Evolutionary conservation across 768 basidiomycete species (phyloP), one percentile per base, ranked within the genome.

Genomic region (Vararia minispora): DNA sequence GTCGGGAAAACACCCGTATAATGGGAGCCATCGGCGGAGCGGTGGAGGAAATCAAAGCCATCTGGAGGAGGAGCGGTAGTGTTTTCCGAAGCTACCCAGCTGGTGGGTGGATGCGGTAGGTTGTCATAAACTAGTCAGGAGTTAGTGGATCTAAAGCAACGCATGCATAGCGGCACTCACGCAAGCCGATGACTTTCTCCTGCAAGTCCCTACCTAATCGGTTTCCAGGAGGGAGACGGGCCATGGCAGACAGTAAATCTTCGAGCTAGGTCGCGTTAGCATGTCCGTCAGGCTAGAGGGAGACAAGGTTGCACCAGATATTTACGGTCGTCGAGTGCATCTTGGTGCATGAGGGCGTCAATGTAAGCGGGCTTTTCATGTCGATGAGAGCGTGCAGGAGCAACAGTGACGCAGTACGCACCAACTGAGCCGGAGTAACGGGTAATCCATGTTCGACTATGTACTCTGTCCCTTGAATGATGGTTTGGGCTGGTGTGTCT

Each of bases 11-110:
- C 42, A 2, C 44, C 47, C 50, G 60, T 65, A 50, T 66, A 64
- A 37, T 53, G 40, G 10, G 54, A 49, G 11, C 64, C 64, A 43
- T 65, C 61, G 5, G 62, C 56, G 4, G 54, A 7, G 37, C 65
- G 57, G 40, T 37, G n/a, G n/a, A n/a, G 47, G 23, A 37, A 46
- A 8, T 41, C 41, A 14, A 46, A 48, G n/a, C n/a, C 26, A 16
- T 40, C 41, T n/a, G 44, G 18, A 5, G 24, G 28, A 13, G 17
- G 17, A 3, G 31, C n/a, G 17, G 28, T 26, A 7, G 36, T 17
- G n/a, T 26, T 23, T 24, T 25, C 17, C 12, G 25, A 18, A 22
- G 4, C 25, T 2, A 12, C 11, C 27, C 46, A 48, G 30, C 41
- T 26, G 27, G 30, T 18, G 8, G 47, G 47, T 17, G 47, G 47